phyloP scores from a whole-genome alignment of 1,139 yeast genomes.

The Magnusiomyces paraingens region DNA sequence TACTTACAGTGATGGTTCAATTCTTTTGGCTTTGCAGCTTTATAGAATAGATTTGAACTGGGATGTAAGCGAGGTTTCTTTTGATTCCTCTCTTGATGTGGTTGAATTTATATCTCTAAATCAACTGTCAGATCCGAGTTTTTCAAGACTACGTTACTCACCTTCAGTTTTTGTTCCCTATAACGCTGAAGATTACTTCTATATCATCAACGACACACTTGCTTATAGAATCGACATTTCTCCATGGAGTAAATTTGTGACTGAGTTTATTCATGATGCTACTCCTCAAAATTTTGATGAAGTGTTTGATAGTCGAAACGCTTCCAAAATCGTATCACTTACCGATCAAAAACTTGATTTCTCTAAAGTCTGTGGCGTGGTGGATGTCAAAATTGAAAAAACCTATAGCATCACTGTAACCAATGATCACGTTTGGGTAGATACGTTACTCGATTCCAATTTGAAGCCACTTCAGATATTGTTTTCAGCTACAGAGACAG shows the following conservation, averaged over 20 bases:
- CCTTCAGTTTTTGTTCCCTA: constrained; percentile 4
- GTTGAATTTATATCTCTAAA: constrained; percentile 12
- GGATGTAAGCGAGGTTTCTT: constrained; percentile 16
- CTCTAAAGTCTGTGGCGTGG: background rate
- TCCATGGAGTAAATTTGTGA: constrained; percentile 24
- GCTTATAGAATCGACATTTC: constrained; percentile 21
- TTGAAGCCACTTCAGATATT: background rate
- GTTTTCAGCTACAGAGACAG: background rate
- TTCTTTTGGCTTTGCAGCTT: constrained; percentile 25
- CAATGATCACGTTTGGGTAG: constrained; percentile 2
- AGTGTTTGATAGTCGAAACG: background rate
- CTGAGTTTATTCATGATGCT: constrained; percentile 24
- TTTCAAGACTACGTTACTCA: too few relatives aligned
- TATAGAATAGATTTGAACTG: constrained; percentile 23
- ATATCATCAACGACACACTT: constrained; percentile 3
- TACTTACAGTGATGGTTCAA: constrained; percentile 25
- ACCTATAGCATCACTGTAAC: constrained; percentile 6
- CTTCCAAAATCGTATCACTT: constrained; percentile 5
- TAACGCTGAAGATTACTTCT: background rate
- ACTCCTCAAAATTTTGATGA: background rate
- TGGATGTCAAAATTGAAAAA: background rate
- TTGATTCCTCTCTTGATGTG: constrained; percentile 9
- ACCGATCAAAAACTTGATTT: background rate
- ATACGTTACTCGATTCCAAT: background rate
- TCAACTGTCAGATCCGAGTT: background rate